A percentile compares a stretch with the other conserved stretches of the same genome.
phyloP scores from a whole-genome alignment of 2,329 filamentous ascomycete genomes.

The Periconia macrospinosa region DNA sequence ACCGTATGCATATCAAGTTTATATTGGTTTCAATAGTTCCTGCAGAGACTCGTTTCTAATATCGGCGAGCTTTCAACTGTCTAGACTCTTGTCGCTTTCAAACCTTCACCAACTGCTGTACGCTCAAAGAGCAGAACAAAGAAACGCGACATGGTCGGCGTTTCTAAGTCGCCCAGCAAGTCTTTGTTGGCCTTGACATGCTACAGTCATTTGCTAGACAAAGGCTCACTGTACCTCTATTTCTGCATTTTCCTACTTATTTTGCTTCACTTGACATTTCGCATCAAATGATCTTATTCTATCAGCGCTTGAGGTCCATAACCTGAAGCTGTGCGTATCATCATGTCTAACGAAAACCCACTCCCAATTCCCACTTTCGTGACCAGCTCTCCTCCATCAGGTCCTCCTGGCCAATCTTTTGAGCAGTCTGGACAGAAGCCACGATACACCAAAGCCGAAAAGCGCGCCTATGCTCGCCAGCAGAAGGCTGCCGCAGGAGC shows the following conservation, averaged over 20 bases:
- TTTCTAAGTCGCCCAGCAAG: not conserved
- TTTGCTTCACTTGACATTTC: not conserved
- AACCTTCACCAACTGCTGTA: not conserved
- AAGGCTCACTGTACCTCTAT: not conserved
- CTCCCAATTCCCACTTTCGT: not conserved
- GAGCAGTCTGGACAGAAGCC: not conserved
- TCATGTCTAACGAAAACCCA: not conserved
- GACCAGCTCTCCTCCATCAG: not conserved
- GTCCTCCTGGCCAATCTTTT: not conserved
- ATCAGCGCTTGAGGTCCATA: not conserved
- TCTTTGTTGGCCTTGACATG: not conserved
- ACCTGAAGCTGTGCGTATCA: not conserved
- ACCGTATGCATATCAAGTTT: too few relatives aligned
- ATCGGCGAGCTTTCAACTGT: too few relatives aligned
- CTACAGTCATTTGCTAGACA: not conserved
- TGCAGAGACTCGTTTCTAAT: not conserved
- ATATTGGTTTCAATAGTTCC: not conserved
- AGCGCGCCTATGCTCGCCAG: slow-evolving; percentile 5
- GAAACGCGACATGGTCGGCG: not conserved
- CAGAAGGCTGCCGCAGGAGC: slow-evolving; percentile 4
- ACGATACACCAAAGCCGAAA: slow-evolving; percentile 12
- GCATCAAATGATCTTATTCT: not conserved
- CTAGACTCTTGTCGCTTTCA: not conserved
- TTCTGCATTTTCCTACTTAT: not conserved
- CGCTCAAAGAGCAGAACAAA: not conserved